Base-by-base conservation (phyloP, 495 filamentous ascomycete species). In the Alectoria sarmentosa region DNA sequence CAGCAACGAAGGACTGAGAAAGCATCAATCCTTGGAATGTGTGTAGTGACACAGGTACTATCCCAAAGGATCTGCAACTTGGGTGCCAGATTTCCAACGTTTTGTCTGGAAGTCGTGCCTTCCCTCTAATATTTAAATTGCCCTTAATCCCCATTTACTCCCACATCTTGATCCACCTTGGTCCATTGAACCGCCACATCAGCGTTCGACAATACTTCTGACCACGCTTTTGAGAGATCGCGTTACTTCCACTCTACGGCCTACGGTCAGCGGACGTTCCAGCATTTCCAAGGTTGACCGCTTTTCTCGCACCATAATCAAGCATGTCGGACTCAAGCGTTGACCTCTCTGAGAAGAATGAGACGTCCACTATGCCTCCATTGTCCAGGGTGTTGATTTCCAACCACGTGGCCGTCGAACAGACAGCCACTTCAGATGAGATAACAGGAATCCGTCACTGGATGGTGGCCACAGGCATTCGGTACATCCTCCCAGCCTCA, bases 401-500 rank as follows among this genome's bases (percentile, higher is more conserved):
- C 70, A 84, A 85, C 65, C 87, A 89, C 76, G 87, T 89, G 82
- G 84, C 80, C 57, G 79, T 80, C 66, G 83, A 86, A 67, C 77
- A 74, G 77, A 81, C 68, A 71, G 76, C 15, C 30, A 34, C 17
- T 9, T n/a, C 52, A 11, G 52, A 55, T 26, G 49, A 54, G 52
- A 55, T 3, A 34, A 30, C 52, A 21, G 28, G 52, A 55, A 10
- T 32, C 5, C 14, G 52, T 55, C 52, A 10, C 60, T 82, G 81
- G 78, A 89, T 90, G 86, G 86, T 90, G 59, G 89, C 90, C 72
- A 88, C 90, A 72, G 88, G 87, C 66, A 89, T 88, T 71, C 78
- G 87, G 66, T 79, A 85, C 82, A 82, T 92, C 83, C 89, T 67
- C 28, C 26, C 60, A 19, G 37, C 46, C 32, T 77, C 60, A 84